These are phyloP conservation scores for Globisporangium paroecandrum DNA, from an alignment of 352 stramenopile species.

Conservation along the genomic window DNA sequence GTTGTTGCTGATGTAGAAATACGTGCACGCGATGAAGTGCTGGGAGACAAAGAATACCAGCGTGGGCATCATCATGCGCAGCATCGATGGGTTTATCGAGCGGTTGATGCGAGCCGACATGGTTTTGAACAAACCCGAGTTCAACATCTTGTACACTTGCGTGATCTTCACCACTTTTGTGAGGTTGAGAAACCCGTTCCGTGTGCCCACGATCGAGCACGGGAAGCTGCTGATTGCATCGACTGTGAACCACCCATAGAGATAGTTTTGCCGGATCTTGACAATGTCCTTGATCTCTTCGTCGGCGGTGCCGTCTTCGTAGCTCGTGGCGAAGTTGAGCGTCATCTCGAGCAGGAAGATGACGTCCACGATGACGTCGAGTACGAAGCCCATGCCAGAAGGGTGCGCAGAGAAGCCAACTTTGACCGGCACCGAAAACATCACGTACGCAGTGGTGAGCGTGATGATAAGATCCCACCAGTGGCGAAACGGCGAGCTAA, in stretches of 20 bases:
- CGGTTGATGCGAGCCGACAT: conserved; percentile 44
- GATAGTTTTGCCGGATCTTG: conserved; percentile 51
- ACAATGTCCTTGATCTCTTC: conserved; percentile 59
- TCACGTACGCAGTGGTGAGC: conserved; percentile 47
- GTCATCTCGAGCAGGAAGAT: conserved; percentile 56
- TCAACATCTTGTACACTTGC: conserved; percentile 49
- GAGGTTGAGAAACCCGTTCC: conserved; percentile 35
- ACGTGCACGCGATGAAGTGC: conserved; percentile 74
- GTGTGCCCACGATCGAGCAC: conserved; percentile 31
- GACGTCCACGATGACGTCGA: conserved; percentile 51
- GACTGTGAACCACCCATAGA: conserved; percentile 51
- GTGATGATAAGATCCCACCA: conserved; percentile 66
- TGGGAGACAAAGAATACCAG: conserved; percentile 67
- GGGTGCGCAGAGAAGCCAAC: conserved; percentile 45
- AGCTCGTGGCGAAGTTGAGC: conserved; percentile 66
- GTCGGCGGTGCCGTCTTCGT: conserved; percentile 53
- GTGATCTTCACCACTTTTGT: conserved; percentile 57
- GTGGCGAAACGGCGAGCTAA: conserved; percentile 53
- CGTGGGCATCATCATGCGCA: conserved; percentile 67
- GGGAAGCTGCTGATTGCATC: conserved; percentile 60
- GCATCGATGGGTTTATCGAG: conserved; percentile 62
- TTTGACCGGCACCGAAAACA: conserved; percentile 51
- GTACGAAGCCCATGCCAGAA: conserved; percentile 26
- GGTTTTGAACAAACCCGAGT: conserved; percentile 41
- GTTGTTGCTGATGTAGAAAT: conserved; percentile 55